Percentiles rank a stretch among this genome's conserved stretches.
Conservation (phyloP, 352 stramenopile genomes). For the Blastocystis hominis region DNA sequence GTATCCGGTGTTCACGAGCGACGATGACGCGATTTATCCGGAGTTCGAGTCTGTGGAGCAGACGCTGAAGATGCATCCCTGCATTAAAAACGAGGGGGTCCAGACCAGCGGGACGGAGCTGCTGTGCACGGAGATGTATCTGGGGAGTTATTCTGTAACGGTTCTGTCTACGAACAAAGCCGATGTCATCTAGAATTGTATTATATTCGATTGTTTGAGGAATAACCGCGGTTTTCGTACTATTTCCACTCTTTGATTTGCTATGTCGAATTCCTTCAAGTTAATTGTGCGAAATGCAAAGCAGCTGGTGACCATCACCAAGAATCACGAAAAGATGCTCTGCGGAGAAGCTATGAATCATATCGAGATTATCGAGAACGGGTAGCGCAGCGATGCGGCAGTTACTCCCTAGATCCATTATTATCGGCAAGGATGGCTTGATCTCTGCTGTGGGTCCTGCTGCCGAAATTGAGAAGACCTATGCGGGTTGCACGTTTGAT, state of each 20-base stretch:
- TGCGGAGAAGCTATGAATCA: slow-evolving; percentile 46
- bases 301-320: slow-evolving; percentile 46
- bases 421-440: slow-evolving; percentile 9
- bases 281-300: slow-evolving; percentile 46
- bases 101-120: background rate
- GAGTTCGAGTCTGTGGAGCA: background rate
- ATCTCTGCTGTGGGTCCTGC: slow-evolving; percentile 66
- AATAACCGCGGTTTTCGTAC: background rate
- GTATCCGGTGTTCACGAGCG: background rate
- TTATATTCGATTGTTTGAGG: background rate
- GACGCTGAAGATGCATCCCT: background rate
- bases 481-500: slow-evolving; percentile 70
- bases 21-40: background rate
- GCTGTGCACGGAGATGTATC: background rate
- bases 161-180: background rate
- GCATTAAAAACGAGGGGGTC: background rate
- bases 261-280: slow-evolving; percentile 32
- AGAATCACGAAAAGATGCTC: slow-evolving; percentile 58
- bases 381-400: background rate
- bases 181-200: background rate
- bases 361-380: slow-evolving; percentile 41
- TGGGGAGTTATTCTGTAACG: background rate
- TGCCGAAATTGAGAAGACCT: slow-evolving; percentile 66
- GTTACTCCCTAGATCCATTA: background rate
- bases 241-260: background rate